Evolutionary conservation across 441 rosid genomes (phyloP).

Genomic region (Croton setiger): DNA sequence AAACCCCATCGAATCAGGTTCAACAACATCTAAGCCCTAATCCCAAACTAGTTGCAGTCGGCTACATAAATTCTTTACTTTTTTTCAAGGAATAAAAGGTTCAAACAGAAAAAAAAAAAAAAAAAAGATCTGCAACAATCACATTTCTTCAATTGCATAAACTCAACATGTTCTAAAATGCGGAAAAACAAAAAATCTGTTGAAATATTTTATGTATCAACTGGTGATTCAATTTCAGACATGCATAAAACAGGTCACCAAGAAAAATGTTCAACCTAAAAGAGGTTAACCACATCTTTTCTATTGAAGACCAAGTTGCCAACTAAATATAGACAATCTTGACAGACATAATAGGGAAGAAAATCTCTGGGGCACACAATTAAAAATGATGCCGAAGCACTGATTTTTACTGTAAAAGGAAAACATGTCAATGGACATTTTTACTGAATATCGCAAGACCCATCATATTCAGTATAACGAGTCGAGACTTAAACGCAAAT

Average conservation of each 20-base stretch:
- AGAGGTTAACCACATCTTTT: background rate
- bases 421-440: background rate
- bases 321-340: background rate
- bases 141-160: constrained; percentile 1
- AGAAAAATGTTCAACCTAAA: constrained; percentile 2
- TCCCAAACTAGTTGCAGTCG: too few relatives aligned
- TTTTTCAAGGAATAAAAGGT: too few relatives aligned
- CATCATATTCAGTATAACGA: background rate
- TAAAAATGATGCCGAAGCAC: background rate
- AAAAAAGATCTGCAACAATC: background rate
- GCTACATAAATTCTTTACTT: too few relatives aligned
- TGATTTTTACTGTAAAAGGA: background rate
- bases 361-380: background rate
- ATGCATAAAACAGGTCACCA: background rate
- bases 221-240: too few relatives aligned
- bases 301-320: background rate
- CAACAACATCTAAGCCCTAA: too few relatives aligned
- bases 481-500: background rate
- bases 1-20: background rate
- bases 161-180: background rate
- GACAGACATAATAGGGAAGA: background rate
- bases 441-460: background rate
- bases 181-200: background rate
- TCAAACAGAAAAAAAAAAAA: background rate
- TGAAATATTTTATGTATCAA: background rate